phyloP scores from a whole-genome alignment of 805 yeast genomes.

The Naumovozyma castellii region DNA sequence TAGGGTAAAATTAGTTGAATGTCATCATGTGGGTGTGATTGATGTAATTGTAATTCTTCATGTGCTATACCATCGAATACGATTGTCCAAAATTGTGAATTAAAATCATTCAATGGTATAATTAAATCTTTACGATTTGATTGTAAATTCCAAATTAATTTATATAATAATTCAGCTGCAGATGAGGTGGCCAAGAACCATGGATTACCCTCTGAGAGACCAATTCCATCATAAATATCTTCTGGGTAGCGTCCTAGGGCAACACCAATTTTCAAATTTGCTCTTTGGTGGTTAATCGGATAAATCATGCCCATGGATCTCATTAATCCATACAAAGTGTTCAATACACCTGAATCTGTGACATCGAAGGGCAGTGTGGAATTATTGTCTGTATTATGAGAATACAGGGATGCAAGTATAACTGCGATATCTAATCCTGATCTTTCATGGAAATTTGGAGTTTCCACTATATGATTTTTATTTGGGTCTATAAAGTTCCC shows the following conservation, averaged over 20 bases:
- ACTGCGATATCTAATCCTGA: conserved; percentile 75
- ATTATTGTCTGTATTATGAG: conserved; percentile 24
- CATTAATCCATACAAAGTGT: conserved; percentile 54
- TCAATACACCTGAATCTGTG: conserved; percentile 46
- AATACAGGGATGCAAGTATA: conserved; percentile 35
- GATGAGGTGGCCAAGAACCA: conserved; percentile 79
- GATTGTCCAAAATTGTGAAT: conserved; percentile 21
- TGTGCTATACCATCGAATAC: conserved; percentile 3
- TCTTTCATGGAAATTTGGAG: conserved; percentile 48
- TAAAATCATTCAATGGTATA: conserved; percentile 23
- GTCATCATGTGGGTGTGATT: conserved; percentile 1
- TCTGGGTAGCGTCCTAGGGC: conserved; percentile 91
- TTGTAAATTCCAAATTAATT: conserved; percentile 40
- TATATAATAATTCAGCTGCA: conserved; percentile 55
- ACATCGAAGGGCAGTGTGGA: conserved; percentile 50
- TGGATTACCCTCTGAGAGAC: conserved; percentile 74
- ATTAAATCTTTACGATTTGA: conserved; percentile 35
- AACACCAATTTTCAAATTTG: conserved; percentile 37
- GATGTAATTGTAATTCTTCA: no score
- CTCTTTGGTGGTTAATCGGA: conserved; percentile 56
- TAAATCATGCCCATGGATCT: conserved; percentile 64
- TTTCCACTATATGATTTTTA: conserved; percentile 57
- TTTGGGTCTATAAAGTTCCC: conserved; percentile 31
- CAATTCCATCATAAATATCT: conserved; percentile 74
- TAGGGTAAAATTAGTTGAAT: conserved; percentile 10